Conservation (phyloP, 495 filamentous ascomycete species). For the Penicillium canescens region DNA sequence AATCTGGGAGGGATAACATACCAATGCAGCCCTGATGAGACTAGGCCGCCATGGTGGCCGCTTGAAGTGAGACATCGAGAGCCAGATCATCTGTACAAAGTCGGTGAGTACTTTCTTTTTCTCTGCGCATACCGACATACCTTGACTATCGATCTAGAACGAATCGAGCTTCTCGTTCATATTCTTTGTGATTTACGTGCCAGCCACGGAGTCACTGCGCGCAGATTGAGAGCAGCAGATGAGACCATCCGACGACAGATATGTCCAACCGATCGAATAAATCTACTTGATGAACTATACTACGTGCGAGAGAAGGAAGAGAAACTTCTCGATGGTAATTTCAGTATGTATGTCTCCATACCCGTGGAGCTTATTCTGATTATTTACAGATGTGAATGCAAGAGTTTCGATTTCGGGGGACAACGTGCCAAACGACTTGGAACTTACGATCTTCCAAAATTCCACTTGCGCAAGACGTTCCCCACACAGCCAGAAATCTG, state of each 20-base stretch:
- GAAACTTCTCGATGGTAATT: slow-evolving; percentile 52
- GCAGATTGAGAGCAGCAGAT: slow-evolving; percentile 39
- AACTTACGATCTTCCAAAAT: no score
- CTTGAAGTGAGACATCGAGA: slow-evolving; percentile 65
- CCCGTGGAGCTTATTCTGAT: no score
- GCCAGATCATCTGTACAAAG: slow-evolving; percentile 76
- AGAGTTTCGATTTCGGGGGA: no score
- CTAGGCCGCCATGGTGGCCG: slow-evolving; percentile 78
- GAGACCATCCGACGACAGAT: slow-evolving; percentile 46
- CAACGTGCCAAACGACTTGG: no score
- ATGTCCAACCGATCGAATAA: slow-evolving; percentile 34
- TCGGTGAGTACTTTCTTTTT: slow-evolving; percentile 44
- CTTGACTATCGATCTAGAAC: slow-evolving; percentile 40
- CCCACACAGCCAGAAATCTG: no score
- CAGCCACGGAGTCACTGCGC: slow-evolving; percentile 38
- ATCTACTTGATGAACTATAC: slow-evolving; percentile 63
- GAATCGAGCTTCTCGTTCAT: slow-evolving; percentile 59
- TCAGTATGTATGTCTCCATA: slow-evolving; percentile 42
- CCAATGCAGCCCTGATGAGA: slow-evolving; percentile 40
- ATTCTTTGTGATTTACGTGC: slow-evolving; percentile 51
- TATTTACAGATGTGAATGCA: no score
- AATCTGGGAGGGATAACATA: slow-evolving; percentile 34
- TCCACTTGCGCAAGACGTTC: no score
- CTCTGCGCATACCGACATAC: neutral
- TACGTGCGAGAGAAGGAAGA: slow-evolving; percentile 63